Conservation (phyloP, 2,329 filamentous ascomycete genomes). For the Scorias spongiosa region DNA sequence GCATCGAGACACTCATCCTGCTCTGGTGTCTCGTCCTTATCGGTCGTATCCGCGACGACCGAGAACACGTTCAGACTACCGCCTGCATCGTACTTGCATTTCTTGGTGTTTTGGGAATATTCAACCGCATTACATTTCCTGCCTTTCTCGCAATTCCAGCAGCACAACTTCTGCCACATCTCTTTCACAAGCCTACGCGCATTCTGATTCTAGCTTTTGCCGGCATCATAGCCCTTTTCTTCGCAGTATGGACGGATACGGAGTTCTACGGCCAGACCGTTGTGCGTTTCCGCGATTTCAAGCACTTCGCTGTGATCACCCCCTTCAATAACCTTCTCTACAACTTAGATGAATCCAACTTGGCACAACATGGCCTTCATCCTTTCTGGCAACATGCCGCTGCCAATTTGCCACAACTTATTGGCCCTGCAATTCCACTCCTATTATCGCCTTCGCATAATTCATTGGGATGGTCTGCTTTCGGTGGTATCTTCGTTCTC, state of each 20-base stretch:
- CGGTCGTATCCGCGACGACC: constrained; percentile 64
- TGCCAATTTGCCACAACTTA: constrained; percentile 36
- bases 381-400: constrained; percentile 37
- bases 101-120: constrained; percentile 70
- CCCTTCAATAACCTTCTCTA: constrained; percentile 39
- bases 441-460: constrained; percentile 30
- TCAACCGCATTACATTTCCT: constrained; percentile 95
- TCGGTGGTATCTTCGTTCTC: constrained; percentile 54
- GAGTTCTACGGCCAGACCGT: constrained; percentile 55
- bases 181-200: constrained; percentile 49
- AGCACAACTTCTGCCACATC: constrained; percentile 70
- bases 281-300: constrained; percentile 49
- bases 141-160: constrained; percentile 79
- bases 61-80: constrained; percentile 61
- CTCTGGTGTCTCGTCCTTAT: constrained; percentile 89
- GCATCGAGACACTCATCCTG: constrained; percentile 82
- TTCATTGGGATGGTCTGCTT: constrained; percentile 53
- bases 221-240: constrained; percentile 51
- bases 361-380: constrained; percentile 38
- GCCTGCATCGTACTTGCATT: constrained; percentile 67
- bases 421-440: constrained; percentile 36
- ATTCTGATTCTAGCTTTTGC: constrained; percentile 42
- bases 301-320: constrained; percentile 37
- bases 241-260: constrained; percentile 71
- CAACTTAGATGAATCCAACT: constrained; percentile 33